Percentiles rank a stretch among this genome's conserved stretches.
These are phyloP conservation scores for Dentipellis fragilis DNA, from an alignment of 768 basidiomycete species.

Conservation along the genomic window DNA sequence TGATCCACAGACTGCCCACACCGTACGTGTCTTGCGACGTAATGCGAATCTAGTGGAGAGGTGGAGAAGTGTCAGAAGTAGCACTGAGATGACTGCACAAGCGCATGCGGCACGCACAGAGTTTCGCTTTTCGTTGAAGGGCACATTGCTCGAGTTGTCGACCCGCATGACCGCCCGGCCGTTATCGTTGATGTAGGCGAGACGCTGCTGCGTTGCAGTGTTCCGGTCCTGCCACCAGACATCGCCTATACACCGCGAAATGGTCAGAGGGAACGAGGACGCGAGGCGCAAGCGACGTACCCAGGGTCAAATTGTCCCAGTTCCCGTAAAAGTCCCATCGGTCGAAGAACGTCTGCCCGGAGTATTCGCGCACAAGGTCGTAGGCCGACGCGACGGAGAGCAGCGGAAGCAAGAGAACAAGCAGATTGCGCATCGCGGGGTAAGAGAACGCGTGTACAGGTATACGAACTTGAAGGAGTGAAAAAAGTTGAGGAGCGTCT, in stretches of 20 bases:
- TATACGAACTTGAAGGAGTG: too few species aligned
- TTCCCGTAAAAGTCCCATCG: slow-evolving; percentile 33
- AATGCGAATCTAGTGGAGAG: slow-evolving; percentile 29
- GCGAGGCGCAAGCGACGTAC: slow-evolving; percentile 13
- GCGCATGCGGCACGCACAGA: slow-evolving; percentile 36
- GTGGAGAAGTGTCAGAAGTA: slow-evolving; percentile 2
- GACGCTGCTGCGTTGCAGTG: slow-evolving; percentile 33
- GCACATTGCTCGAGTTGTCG: slow-evolving; percentile 55
- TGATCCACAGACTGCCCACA: slow-evolving; percentile 35
- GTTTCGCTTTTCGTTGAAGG: slow-evolving; percentile 41
- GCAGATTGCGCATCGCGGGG: neutral
- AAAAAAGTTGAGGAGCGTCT: too few species aligned
- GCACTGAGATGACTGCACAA: slow-evolving; percentile 8
- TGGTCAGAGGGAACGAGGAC: neutral
- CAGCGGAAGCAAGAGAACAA: slow-evolving; percentile 1
- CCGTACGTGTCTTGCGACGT: slow-evolving; percentile 33
- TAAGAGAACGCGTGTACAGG: too few species aligned
- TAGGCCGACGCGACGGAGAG: slow-evolving; percentile 12
- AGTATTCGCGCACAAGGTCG: slow-evolving; percentile 27
- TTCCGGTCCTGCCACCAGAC: slow-evolving; percentile 46
- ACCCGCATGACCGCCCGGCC: slow-evolving; percentile 67
- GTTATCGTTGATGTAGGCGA: slow-evolving; percentile 50
- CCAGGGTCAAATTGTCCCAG: slow-evolving; percentile 30
- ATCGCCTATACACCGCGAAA: slow-evolving; percentile 34
- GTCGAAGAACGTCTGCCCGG: slow-evolving; percentile 33